Conservation (phyloP, 2,329 filamentous ascomycete genomes). For the Ceratocystis cacaofunesta region DNA sequence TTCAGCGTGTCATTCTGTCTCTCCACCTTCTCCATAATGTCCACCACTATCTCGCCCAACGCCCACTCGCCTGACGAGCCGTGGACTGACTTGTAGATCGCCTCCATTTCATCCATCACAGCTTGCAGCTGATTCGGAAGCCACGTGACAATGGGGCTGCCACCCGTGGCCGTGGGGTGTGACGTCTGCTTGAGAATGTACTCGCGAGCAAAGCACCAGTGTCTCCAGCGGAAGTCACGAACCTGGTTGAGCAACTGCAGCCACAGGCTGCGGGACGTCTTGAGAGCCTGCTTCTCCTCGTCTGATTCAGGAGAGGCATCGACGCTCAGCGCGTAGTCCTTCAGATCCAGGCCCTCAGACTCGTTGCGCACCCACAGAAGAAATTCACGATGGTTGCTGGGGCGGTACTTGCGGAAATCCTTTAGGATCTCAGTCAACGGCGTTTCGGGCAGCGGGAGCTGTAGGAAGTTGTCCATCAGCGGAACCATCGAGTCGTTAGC, state of each 20-base stretch:
- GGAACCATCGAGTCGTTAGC: constrained; percentile 93
- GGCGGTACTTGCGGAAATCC: constrained; percentile 81
- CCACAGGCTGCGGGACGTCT: constrained; percentile 46
- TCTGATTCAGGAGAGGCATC: constrained; percentile 17
- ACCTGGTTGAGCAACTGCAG: constrained; percentile 57
- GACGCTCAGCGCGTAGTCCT: constrained; percentile 39
- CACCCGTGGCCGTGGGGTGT: constrained; percentile 66
- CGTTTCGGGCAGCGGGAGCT: constrained; percentile 76
- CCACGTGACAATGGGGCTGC: constrained; percentile 73
- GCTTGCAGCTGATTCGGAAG: constrained; percentile 67
- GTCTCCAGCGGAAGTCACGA: constrained; percentile 66
- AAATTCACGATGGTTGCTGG: constrained; percentile 77
- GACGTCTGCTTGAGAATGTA: constrained; percentile 67
- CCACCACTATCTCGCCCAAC: constrained; percentile 33
- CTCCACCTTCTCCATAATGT: constrained; percentile 52
- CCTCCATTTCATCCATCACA: constrained; percentile 55
- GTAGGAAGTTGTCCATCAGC: constrained; percentile 71
- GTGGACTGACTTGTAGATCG: constrained; percentile 36
- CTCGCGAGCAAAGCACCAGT: constrained; percentile 75
- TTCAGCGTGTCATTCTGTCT: constrained; percentile 49
- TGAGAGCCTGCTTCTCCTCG: constrained; percentile 25
- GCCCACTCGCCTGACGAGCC: constrained; percentile 28
- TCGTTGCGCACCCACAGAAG: constrained; percentile 51
- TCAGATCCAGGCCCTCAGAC: constrained; percentile 36
- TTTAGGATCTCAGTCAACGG: constrained; percentile 75